Evolutionary conservation across 106 monocot species (phyloP), one percentile per base, ranked within the genome.

Genomic region (Amphibolis antarctica): DNA sequence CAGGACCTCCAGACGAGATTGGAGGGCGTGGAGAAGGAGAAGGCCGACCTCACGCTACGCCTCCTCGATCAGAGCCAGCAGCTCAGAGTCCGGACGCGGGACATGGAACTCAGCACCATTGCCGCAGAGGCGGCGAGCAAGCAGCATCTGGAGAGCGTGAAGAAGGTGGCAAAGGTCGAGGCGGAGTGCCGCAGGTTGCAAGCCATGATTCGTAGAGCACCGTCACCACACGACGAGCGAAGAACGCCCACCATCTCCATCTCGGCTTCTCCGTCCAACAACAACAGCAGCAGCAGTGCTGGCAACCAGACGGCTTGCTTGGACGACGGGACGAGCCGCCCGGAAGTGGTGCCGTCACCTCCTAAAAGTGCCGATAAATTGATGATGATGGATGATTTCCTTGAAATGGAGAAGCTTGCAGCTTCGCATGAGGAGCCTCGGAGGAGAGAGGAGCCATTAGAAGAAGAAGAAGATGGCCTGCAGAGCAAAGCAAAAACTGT

Each of bases 81-180:
- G 21, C 56, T 81, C 49, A 64, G 68, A 14, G 17, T 50, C 18
- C 63, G 42, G 50, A 65, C 72, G 10, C 10, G 56, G 10, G 80
- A 81, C 54, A 64, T 61, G 30, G 76, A 81, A 6, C 29, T 76
- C 50, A 65, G 79, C 42, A 79, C 22, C 20, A 46, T 12, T 44
- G 74, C 79, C 31, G 74, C 74, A 27, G 79, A 79, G 55, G 64
- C 65, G 60, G 79, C 79, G 5, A 79, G 72, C 69, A 76, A 72
- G 44, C 80, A 76, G 15, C 80, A 76, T 46, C 42, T 81, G 19
- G 72, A 68, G 25, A 76, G 72, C 52, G 76, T 72, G 46, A 76
- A 72, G 71, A 72, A 72, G 68, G 42, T 81, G 17, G 25, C 72
- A 1, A 72, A 59, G 64, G 63, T 81, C 64, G 72, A 73, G 61